Evolutionary conservation across 805 yeast genomes (phyloP).

Genomic region (Saccharomycopsis sp.): DNA sequence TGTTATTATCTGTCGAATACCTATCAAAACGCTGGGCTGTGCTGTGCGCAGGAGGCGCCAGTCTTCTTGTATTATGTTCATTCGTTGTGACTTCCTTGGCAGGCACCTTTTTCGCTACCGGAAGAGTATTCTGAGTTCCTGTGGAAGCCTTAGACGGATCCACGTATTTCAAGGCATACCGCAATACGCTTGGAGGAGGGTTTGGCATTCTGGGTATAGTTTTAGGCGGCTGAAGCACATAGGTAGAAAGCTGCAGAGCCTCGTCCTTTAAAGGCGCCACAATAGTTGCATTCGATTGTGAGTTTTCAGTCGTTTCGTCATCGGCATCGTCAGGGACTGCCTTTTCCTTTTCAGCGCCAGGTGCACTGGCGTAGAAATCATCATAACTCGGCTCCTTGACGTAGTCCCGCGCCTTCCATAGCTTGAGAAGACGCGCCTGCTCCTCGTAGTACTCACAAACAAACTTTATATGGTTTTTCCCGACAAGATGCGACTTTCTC

Average conservation of each 20-base stretch:
- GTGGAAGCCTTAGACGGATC: background rate
- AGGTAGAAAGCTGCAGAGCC: background rate
- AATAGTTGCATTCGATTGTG: background rate
- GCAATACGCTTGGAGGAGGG: slow-evolving; percentile 20
- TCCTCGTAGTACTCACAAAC: slow-evolving; percentile 70
- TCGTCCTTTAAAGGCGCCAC: background rate
- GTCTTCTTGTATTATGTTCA: background rate
- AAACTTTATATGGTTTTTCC: slow-evolving; percentile 65
- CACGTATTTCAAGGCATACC: slow-evolving; percentile 4
- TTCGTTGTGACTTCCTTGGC: background rate
- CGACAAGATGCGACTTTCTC: slow-evolving; percentile 69
- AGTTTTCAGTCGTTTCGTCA: background rate
- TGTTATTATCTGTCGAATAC: too few species aligned
- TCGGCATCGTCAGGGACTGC: background rate
- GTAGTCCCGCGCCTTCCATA: slow-evolving; percentile 24
- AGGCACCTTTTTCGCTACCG: background rate
- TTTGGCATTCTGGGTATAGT: slow-evolving; percentile 17
- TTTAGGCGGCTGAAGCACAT: slow-evolving; percentile 15
- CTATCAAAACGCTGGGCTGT: background rate
- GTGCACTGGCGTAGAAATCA: slow-evolving; percentile 32
- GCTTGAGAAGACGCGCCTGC: slow-evolving; percentile 23
- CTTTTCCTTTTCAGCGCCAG: slow-evolving; percentile 25
- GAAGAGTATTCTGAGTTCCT: background rate
- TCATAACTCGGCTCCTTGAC: slow-evolving; percentile 34
- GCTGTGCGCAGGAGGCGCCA: background rate